Percentiles rank a stretch among this genome's conserved stretches.
Conservation (phyloP, 345 rosid species). For the Linum tenue region DNA sequence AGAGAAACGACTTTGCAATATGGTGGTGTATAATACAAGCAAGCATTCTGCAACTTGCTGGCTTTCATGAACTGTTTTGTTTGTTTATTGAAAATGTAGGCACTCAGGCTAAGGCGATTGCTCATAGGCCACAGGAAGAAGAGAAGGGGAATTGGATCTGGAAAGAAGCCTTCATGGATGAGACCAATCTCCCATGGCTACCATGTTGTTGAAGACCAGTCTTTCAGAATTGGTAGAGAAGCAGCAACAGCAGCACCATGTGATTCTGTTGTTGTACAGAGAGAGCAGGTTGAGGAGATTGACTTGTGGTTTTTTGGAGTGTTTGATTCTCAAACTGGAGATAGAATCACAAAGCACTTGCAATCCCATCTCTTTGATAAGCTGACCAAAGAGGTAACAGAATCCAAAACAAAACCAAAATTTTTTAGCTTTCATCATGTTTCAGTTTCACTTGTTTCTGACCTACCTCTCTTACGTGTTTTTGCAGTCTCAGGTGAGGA, state of each 20-base stretch:
- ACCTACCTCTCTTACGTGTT: not conserved
- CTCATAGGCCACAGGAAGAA: constrained; percentile 21
- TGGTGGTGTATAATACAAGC: no score
- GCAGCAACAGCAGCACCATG: constrained; percentile 5
- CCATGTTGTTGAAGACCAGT: constrained; percentile 36
- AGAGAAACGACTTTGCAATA: no score
- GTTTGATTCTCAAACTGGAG: constrained; percentile 36
- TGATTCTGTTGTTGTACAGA: constrained; percentile 44
- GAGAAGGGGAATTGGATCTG: constrained; percentile 17
- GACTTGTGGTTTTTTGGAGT: constrained; percentile 71
- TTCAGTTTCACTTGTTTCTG: not conserved
- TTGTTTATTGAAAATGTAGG: constrained; percentile 21
- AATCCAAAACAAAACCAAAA: no score
- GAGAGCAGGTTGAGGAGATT: constrained; percentile 48
- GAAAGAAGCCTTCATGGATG: constrained; percentile 54
- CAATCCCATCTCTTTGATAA: constrained; percentile 54
- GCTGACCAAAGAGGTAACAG: constrained; percentile 34
- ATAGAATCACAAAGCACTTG: constrained; percentile 38
- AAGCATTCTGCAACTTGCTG: no score
- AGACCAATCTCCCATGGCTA: constrained; percentile 54
- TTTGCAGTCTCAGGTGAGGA: constrained; percentile 40
- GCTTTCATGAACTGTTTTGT: not conserved
- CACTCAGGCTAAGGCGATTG: constrained; percentile 34
- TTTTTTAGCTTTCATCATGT: not conserved
- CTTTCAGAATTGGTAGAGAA: constrained; percentile 4